Evolutionary conservation across 257 asterid species (phyloP).

Genomic region (Solanum lycopersicoides): DNA sequence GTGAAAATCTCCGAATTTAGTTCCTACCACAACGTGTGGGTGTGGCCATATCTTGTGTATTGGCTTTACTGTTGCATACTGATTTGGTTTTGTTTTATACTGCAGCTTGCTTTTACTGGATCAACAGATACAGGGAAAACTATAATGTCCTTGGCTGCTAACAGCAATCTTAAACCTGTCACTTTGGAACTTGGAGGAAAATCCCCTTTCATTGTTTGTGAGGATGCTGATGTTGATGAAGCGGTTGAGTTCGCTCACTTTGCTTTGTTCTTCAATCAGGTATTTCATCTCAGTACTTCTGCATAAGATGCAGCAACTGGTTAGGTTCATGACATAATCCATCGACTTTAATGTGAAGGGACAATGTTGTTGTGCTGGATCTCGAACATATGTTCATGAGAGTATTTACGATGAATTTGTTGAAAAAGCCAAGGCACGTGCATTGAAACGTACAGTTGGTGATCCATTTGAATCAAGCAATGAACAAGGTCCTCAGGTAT

Average conservation of each 20-base stretch:
- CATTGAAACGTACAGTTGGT: slow-evolving; percentile 71
- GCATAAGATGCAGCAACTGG: not conserved
- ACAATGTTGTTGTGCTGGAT: slow-evolving; percentile 97
- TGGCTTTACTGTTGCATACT: not conserved
- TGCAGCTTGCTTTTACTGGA: slow-evolving; percentile 95
- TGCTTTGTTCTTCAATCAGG: slow-evolving; percentile 96
- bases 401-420: slow-evolving; percentile 75
- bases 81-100: not conserved
- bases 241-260: slow-evolving; percentile 86
- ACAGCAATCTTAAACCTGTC: slow-evolving; percentile 89
- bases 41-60: not conserved
- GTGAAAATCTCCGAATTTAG: slow-evolving; percentile 18
- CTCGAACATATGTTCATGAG: slow-evolving; percentile 86
- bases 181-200: slow-evolving; percentile 99
- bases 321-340: not conserved
- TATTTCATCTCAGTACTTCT: slow-evolving; percentile 1
- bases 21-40: not conserved
- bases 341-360: slow-evolving; percentile 40
- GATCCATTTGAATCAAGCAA: slow-evolving; percentile 82
- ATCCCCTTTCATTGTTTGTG: slow-evolving; percentile 94
- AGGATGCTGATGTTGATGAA: slow-evolving; percentile 89
- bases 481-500: slow-evolving; percentile 98
- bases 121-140: slow-evolving; percentile 81
- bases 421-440: slow-evolving; percentile 75
- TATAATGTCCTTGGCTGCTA: slow-evolving; percentile 61